A percentile compares a stretch with the other conserved stretches of the same genome.
Conservation (phyloP, 164 flowering plant species). For the Chimonanthus salicifolius region DNA sequence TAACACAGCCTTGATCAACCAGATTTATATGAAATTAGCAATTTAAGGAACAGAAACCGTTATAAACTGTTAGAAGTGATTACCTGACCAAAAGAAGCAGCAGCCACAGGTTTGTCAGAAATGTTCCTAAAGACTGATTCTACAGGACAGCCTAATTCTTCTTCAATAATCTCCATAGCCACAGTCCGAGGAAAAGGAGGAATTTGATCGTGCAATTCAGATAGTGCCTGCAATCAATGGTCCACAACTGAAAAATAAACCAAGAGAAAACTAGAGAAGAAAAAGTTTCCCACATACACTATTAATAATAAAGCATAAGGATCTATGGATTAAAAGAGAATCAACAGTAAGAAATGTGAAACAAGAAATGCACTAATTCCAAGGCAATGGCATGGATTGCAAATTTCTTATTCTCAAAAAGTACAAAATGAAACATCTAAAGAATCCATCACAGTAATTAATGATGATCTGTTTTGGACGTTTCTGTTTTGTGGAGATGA, state of each 20-base stretch:
- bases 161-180: constrained; percentile 88
- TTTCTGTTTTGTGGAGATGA: no score
- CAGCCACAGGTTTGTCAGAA: constrained; percentile 89
- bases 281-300: not conserved
- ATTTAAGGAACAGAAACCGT: not conserved
- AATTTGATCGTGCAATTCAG: constrained; percentile 87
- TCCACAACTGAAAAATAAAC: not conserved
- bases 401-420: no score
- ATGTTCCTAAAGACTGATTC: constrained; percentile 54
- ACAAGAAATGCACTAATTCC: not conserved
- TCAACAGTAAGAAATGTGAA: not conserved
- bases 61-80: not conserved
- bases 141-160: constrained; percentile 79
- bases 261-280: not conserved
- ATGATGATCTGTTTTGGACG: no score
- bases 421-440: not conserved
- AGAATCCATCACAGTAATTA: not conserved
- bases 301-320: no score
- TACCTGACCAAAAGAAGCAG: constrained; percentile 99
- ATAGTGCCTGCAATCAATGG: constrained; percentile 64
- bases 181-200: constrained; percentile 79
- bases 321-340: no score
- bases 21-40: not conserved
- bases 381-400: no score
- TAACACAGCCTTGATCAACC: not conserved